Conservation (phyloP, 2,329 filamentous ascomycete species). For the Colletotrichum godetiae region DNA sequence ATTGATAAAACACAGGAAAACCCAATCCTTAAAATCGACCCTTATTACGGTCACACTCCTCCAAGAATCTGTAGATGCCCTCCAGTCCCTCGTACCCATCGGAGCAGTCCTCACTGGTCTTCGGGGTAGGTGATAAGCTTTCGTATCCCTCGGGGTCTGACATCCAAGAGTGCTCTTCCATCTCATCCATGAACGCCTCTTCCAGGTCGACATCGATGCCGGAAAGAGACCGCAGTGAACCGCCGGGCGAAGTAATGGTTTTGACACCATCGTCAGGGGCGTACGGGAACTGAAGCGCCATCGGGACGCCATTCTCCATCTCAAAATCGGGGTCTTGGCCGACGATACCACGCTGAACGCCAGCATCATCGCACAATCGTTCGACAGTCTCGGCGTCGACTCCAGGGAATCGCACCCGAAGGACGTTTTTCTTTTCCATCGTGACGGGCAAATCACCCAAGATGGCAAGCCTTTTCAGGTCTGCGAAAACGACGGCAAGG, state of each 20-base stretch:
- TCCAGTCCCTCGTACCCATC: conserved; percentile 66
- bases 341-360: conserved; percentile 83
- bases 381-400: conserved; percentile 88
- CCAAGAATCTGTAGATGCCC: conserved; percentile 68
- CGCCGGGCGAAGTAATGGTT: conserved; percentile 58
- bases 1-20: background rate
- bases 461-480: conserved; percentile 80
- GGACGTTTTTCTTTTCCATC: conserved; percentile 70
- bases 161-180: conserved; percentile 61
- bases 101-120: conserved; percentile 55
- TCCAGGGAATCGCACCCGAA: conserved; percentile 90
- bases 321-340: conserved; percentile 83
- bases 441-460: conserved; percentile 87
- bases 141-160: conserved; percentile 61
- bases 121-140: conserved; percentile 58
- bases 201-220: conserved; percentile 47
- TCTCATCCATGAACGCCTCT: conserved; percentile 55
- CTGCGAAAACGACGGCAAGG: conserved; percentile 80
- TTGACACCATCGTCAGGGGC: conserved; percentile 66
- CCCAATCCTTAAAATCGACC: conserved; percentile 43
- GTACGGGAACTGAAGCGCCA: conserved; percentile 88
- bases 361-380: conserved; percentile 85
- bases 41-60: conserved; percentile 64
- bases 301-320: conserved; percentile 71
- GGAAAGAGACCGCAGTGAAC: conserved; percentile 57